Conservation (phyloP, 805 yeast genomes). For the Candida sanyiensis region DNA sequence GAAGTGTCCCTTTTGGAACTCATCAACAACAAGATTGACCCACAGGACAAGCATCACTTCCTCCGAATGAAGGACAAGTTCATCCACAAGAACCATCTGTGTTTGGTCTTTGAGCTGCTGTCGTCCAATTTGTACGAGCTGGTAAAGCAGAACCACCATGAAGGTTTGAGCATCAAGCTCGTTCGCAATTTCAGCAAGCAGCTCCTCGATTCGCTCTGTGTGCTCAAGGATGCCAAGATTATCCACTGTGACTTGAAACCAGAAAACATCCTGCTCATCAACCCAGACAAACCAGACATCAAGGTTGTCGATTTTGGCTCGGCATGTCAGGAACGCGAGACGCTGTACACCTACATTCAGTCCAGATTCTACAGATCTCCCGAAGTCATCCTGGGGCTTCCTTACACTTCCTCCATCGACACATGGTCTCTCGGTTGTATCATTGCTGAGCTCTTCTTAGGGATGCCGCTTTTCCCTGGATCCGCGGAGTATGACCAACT, state of each 20-base stretch:
- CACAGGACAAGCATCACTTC: conserved; percentile 67
- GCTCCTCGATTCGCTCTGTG: conserved; percentile 71
- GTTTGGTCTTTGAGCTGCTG: conserved; percentile 85
- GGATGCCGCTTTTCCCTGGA: conserved; percentile 93
- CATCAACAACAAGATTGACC: conserved; percentile 65
- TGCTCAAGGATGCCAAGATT: conserved; percentile 74
- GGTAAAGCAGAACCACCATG: conserved; percentile 87
- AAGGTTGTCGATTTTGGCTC: conserved; percentile 95
- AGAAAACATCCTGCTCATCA: conserved; percentile 79
- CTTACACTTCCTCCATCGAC: conserved; percentile 88
- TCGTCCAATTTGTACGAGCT: conserved; percentile 87
- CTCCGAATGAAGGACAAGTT: conserved; percentile 80
- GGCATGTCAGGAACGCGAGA: conserved; percentile 88
- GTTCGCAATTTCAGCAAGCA: conserved; percentile 78
- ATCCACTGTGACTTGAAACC: conserved; percentile 98
- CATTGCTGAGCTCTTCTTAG: conserved; percentile 82
- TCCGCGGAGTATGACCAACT: conserved; percentile 90
- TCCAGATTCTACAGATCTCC: conserved; percentile 93
- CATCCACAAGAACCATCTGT: conserved; percentile 86
- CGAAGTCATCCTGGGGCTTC: conserved; percentile 86
- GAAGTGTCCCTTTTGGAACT: conserved; percentile 85
- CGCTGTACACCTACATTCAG: conserved; percentile 86
- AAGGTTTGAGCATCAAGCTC: conserved; percentile 76
- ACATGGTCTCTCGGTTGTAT: conserved; percentile 98
- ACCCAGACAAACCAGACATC: conserved; percentile 61